Evolutionary conservation across 768 basidiomycete genomes (phyloP).

Genomic region (Tubosaeta brunneosetosa): DNA sequence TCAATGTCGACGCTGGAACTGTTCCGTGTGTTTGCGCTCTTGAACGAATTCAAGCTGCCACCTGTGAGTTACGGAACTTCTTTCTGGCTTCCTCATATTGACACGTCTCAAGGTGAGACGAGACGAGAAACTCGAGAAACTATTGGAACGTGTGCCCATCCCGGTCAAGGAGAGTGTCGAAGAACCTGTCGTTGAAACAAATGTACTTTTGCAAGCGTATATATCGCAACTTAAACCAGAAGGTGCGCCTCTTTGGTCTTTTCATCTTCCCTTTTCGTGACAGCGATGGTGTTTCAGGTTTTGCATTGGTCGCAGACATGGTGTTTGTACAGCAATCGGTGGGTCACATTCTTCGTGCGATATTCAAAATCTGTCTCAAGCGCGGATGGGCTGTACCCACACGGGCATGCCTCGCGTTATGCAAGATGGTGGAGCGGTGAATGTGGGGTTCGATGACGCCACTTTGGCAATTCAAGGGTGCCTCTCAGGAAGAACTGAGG

Average conservation of each 20-base stretch:
- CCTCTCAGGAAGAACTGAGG: slow-evolving; percentile 77
- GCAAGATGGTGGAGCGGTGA: slow-evolving; percentile 91
- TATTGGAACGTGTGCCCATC: slow-evolving; percentile 51
- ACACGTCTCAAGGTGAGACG: slow-evolving; percentile 53
- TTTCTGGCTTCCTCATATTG: background rate
- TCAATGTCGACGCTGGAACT: slow-evolving; percentile 87
- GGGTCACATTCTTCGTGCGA: slow-evolving; percentile 91
- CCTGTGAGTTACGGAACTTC: slow-evolving; percentile 47
- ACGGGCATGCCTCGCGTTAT: slow-evolving; percentile 84
- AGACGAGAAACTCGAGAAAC: slow-evolving; percentile 84
- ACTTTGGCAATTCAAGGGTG: slow-evolving; percentile 90
- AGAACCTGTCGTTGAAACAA: slow-evolving; percentile 95
- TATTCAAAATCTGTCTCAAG: slow-evolving; percentile 96
- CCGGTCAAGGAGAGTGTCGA: slow-evolving; percentile 97
- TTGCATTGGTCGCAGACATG: slow-evolving; percentile 86
- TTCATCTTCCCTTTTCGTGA: background rate
- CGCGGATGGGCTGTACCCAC: slow-evolving; percentile 96
- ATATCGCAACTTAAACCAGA: slow-evolving; percentile 93
- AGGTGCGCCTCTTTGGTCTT: slow-evolving; percentile 36
- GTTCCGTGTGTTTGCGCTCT: slow-evolving; percentile 92
- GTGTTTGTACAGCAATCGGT: slow-evolving; percentile 98
- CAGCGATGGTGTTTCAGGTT: slow-evolving; percentile 51
- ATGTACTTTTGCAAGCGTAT: slow-evolving; percentile 91
- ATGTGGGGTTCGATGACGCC: slow-evolving; percentile 99
- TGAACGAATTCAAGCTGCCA: slow-evolving; percentile 91